Conservation (phyloP, 345 rosid species). For the Alliaria petiolata region DNA sequence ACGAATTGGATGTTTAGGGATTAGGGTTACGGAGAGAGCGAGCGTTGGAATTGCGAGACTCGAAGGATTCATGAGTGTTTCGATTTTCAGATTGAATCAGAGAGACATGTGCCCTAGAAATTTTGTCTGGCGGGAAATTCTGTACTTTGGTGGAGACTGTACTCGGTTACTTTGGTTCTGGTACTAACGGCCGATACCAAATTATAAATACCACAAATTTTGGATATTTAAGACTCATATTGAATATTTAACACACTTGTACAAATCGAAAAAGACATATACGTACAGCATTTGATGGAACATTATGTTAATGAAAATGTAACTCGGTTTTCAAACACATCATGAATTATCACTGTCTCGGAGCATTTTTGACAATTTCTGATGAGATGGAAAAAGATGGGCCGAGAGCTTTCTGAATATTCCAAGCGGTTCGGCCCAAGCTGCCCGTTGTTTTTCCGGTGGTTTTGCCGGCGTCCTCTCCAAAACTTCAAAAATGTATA, state of each 20-base stretch:
- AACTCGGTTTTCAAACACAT: background rate
- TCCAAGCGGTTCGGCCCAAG: slow-evolving; percentile 58
- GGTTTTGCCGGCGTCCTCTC: slow-evolving; percentile 69
- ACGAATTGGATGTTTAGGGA: slow-evolving; percentile 21
- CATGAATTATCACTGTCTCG: background rate
- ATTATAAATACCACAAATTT: background rate
- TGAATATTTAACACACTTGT: no score
- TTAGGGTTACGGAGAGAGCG: slow-evolving; percentile 25
- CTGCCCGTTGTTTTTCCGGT: slow-evolving; percentile 63
- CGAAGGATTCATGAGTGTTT: slow-evolving; percentile 44
- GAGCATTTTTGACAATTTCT: slow-evolving; percentile 40
- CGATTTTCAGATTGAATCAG: background rate
- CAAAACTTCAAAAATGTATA: slow-evolving; percentile 39
- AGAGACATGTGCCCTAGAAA: slow-evolving; percentile 2
- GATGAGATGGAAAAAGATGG: slow-evolving; percentile 52
- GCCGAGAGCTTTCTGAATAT: slow-evolving; percentile 53
- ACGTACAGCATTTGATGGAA: no score
- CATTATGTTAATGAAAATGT: background rate
- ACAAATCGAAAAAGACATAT: no score
- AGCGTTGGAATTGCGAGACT: slow-evolving; percentile 28
- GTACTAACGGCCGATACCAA: background rate
- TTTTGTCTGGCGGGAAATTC: slow-evolving; percentile 12
- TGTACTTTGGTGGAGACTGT: background rate
- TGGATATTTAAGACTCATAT: no score
- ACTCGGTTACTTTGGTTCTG: background rate